phyloP scores from a whole-genome alignment of 2,329 filamentous ascomycete genomes.

The Aspergillus sp. region DNA sequence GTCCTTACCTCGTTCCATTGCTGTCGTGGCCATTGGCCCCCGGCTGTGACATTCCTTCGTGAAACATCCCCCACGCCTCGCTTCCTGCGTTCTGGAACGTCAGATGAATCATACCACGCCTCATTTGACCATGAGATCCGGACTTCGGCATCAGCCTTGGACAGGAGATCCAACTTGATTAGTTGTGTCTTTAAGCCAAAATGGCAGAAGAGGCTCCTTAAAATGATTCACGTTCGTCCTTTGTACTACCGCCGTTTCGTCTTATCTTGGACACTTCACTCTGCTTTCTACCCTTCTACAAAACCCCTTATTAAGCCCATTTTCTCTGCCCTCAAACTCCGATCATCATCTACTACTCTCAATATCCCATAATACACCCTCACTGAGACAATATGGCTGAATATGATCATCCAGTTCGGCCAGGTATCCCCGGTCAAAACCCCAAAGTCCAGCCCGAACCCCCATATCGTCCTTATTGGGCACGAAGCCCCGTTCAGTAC shows the following conservation, averaged over 20 bases:
- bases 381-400: slow-evolving; percentile 23
- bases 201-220: slow-evolving; percentile 6
- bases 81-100: slow-evolving; percentile 7
- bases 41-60: slow-evolving; percentile 2
- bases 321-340: neutral
- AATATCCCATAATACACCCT: neutral
- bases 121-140: slow-evolving; percentile 1
- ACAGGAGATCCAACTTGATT: neutral
- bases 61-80: neutral
- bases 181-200: neutral
- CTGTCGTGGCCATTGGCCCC: neutral
- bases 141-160: neutral
- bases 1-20: neutral
- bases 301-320: neutral
- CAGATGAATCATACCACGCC: slow-evolving; percentile 4
- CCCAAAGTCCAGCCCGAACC: slow-evolving; percentile 17
- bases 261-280: neutral
- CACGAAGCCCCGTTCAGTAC: slow-evolving; percentile 39
- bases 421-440: slow-evolving; percentile 18
- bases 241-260: slow-evolving; percentile 15
- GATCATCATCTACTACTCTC: neutral
- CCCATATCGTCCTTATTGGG: slow-evolving; percentile 42
- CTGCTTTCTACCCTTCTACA: neutral
- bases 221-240: slow-evolving; percentile 14
- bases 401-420: slow-evolving; percentile 25